These are phyloP conservation scores for Nannochloris sp. DNA, from an alignment of 139 green algal species.

Conservation along the genomic window DNA sequence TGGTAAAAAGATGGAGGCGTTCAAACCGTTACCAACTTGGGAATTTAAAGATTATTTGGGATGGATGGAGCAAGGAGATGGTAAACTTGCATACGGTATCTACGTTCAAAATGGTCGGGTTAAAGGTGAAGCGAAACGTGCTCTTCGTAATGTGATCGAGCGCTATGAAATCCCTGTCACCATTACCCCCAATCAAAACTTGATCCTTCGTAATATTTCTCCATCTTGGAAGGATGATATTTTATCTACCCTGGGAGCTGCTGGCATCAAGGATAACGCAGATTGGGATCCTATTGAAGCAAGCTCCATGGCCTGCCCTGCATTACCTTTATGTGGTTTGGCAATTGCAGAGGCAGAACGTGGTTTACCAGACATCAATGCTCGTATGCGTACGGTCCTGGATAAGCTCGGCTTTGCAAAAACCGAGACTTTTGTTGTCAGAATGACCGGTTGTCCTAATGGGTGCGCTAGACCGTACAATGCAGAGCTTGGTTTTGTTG, in stretches of 20 bases:
- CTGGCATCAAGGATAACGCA: conserved; percentile 40
- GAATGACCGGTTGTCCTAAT: conserved; percentile 99
- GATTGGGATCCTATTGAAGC: conserved; percentile 72
- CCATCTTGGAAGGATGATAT: conserved; percentile 80
- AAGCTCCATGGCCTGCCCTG: conserved; percentile 94
- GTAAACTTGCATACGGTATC: conserved; percentile 84
- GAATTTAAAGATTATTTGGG: conserved; percentile 94
- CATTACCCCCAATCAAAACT: conserved; percentile 85
- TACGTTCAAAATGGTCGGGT: conserved; percentile 87
- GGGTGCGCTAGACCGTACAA: conserved; percentile 97
- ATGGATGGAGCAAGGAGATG: conserved; percentile 93
- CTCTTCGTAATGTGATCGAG: conserved; percentile 77
- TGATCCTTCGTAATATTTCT: conserved; percentile 90
- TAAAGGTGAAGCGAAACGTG: conserved; percentile 83
- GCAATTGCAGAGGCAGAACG: conserved; percentile 96
- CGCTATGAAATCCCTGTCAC: conserved; percentile 59
- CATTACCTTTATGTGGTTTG: conserved; percentile 94
- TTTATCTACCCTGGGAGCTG: conserved; percentile 47
- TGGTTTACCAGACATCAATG: conserved; percentile 83
- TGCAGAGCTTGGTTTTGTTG: conserved; percentile 97
- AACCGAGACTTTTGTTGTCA: conserved; percentile 70
- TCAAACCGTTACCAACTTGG: conserved; percentile 85
- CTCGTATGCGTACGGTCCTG: conserved; percentile 59
- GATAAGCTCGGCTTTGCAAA: conserved; percentile 54
- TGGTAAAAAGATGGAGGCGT: conserved; percentile 90